These are phyloP conservation scores for Cerioporus squamosus DNA, from an alignment of 1,284 basidiomycete species.

Conservation along the genomic window DNA sequence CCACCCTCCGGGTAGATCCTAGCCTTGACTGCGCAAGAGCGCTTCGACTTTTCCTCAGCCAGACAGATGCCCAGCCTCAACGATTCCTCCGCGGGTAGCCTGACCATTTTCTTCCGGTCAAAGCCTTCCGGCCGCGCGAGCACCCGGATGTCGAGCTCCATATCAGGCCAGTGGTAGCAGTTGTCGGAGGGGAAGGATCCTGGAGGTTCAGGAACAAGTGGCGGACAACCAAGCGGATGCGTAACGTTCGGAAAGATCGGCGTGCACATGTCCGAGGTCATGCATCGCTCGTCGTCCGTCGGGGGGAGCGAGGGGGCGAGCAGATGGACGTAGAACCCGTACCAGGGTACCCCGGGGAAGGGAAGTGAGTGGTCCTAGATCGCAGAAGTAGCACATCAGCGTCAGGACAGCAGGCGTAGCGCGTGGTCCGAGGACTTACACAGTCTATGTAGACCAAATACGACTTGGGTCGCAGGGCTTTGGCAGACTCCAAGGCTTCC, in stretches of 20 bases:
- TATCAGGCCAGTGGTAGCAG: constrained; percentile 9
- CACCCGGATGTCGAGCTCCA: neutral
- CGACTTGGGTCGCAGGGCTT: neutral
- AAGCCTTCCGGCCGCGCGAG: neutral
- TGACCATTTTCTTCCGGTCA: neutral
- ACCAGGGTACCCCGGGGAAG: neutral
- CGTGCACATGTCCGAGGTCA: constrained; percentile 3
- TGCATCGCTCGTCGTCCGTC: neutral
- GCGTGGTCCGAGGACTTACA: too few species aligned
- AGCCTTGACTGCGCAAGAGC: too few species aligned
- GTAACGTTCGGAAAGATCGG: constrained; percentile 6
- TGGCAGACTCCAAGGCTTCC: neutral
- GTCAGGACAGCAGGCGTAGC: too few species aligned
- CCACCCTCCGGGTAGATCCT: too few species aligned
- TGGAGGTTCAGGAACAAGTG: neutral
- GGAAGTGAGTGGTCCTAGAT: too few species aligned
- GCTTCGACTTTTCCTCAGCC: too few species aligned
- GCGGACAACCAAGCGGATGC: neutral
- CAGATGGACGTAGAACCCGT: neutral
- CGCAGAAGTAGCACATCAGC: too few species aligned
- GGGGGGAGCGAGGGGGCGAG: neutral
- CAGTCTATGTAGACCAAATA: too few species aligned
- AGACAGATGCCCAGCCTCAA: too few species aligned
- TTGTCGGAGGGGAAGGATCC: constrained; percentile 6
- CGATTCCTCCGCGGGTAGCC: too few species aligned